A percentile compares a stretch with the other conserved stretches of the same genome.
Evolutionary conservation across 306 rosid genomes (phyloP).

Genomic region (Castanea crenata): DNA sequence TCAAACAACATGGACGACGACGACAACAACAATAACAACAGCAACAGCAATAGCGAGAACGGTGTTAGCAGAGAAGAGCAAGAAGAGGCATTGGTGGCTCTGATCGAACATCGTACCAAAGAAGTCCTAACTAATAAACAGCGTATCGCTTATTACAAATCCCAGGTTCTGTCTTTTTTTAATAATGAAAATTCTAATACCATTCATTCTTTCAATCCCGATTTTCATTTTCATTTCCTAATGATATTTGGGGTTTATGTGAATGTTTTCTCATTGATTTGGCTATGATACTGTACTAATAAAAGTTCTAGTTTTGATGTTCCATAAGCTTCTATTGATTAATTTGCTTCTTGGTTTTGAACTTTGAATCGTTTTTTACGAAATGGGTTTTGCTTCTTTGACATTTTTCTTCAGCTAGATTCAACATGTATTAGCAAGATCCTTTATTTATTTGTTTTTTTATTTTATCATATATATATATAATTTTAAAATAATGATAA

Average conservation of each 20-base stretch:
- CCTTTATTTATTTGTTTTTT: not conserved
- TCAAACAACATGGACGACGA: conserved; percentile 26
- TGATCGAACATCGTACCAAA: conserved; percentile 75
- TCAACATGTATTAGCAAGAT: not conserved
- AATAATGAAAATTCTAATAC: not conserved
- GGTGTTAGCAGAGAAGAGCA: conserved; percentile 47
- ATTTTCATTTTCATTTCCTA: not conserved
- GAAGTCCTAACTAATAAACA: conserved; percentile 65
- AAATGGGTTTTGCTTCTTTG: not conserved
- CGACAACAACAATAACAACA: conserved; percentile 19
- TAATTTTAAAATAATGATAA: no score
- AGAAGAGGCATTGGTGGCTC: conserved; percentile 79
- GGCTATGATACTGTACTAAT: not conserved
- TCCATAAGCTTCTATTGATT: not conserved
- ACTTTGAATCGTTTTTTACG: not conserved
- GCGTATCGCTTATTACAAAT: conserved; percentile 58
- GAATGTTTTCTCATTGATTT: not conserved
- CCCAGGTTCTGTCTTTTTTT: conserved; percentile 51
- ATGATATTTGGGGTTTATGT: not conserved
- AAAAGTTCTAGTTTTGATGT: not conserved
- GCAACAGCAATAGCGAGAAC: conserved; percentile 2
- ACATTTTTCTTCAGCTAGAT: not conserved
- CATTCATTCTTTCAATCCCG: not conserved
- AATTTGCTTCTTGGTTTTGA: not conserved
- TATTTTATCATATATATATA: no score